These are phyloP conservation scores for Boletus bicolor DNA, from an alignment of 768 basidiomycete genomes.

Conservation along the genomic window DNA sequence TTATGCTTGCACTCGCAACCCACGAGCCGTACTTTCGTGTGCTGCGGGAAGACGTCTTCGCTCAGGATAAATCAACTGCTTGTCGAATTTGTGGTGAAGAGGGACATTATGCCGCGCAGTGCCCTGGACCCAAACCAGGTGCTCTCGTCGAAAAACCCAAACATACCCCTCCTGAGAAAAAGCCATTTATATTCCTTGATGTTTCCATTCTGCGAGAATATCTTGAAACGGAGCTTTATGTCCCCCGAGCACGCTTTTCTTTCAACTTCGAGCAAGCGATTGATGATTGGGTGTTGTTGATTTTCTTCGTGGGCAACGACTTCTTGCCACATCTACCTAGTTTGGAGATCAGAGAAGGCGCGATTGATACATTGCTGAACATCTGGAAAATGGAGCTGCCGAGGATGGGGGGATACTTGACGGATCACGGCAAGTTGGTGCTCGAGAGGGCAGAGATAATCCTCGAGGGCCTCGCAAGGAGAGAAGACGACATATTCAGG, in stretches of 20 bases:
- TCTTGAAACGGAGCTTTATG: slow-evolving; percentile 91
- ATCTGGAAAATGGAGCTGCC: slow-evolving; percentile 95
- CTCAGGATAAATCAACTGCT: slow-evolving; percentile 70
- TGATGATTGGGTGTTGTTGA: slow-evolving; percentile 99
- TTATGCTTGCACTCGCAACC: slow-evolving; percentile 97
- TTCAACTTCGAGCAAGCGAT: slow-evolving; percentile 96
- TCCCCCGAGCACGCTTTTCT: slow-evolving; percentile 71
- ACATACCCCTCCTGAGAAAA: slow-evolving; percentile 55
- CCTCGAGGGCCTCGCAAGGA: slow-evolving; percentile 88
- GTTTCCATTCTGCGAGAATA: slow-evolving; percentile 95
- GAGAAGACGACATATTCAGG: slow-evolving; percentile 95
- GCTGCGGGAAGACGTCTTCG: slow-evolving; percentile 96
- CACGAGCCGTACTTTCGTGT: slow-evolving; percentile 99
- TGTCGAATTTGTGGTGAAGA: slow-evolving; percentile 94
- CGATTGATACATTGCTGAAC: slow-evolving; percentile 92
- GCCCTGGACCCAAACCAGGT: slow-evolving; percentile 76
- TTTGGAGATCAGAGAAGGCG: slow-evolving; percentile 98
- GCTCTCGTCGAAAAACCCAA: slow-evolving; percentile 43
- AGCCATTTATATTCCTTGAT: slow-evolving; percentile 99
- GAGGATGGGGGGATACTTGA: slow-evolving; percentile 96
- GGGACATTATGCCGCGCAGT: slow-evolving; percentile 94
- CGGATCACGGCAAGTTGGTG: slow-evolving; percentile 88
- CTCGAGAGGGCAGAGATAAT: slow-evolving; percentile 88
- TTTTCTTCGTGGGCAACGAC: slow-evolving; percentile 99
- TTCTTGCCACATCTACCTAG: slow-evolving; percentile 95